Conservation (phyloP, 176 grass and related monocot genomes). For the Zea luxurians region DNA sequence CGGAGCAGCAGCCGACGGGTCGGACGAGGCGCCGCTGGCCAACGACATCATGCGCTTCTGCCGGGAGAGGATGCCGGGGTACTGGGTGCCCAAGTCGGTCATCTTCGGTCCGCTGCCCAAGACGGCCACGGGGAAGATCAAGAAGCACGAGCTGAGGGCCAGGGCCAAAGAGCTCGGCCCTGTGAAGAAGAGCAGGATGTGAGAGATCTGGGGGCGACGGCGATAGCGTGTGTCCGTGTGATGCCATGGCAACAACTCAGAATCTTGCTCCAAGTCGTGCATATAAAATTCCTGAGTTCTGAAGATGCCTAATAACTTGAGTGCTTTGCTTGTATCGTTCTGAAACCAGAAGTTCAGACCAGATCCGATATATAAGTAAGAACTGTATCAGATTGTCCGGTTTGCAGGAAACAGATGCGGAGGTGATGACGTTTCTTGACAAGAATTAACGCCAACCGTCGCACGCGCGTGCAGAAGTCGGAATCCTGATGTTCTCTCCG, state of each 20-base stretch:
- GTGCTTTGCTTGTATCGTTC: neutral
- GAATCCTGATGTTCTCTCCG: neutral
- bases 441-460: neutral
- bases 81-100: constrained; percentile 84
- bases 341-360: neutral
- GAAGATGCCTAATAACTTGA: neutral
- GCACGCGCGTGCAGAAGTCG: neutral
- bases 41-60: constrained; percentile 75
- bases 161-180: constrained; percentile 83
- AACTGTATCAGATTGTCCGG: neutral
- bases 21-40: constrained; percentile 52
- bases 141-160: constrained; percentile 76
- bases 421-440: neutral
- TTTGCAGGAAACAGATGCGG: neutral
- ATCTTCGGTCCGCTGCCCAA: constrained; percentile 81
- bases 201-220: constrained; percentile 24
- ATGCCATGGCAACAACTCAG: neutral
- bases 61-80: constrained; percentile 74
- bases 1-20: constrained; percentile 26
- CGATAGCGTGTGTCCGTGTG: neutral
- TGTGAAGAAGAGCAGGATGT: constrained; percentile 80
- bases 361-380: neutral
- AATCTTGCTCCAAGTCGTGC: neutral
- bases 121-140: constrained; percentile 87
- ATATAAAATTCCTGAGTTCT: neutral